Conservation (phyloP, 2,329 filamentous ascomycete species). For the Ophiostoma tasmaniense region DNA sequence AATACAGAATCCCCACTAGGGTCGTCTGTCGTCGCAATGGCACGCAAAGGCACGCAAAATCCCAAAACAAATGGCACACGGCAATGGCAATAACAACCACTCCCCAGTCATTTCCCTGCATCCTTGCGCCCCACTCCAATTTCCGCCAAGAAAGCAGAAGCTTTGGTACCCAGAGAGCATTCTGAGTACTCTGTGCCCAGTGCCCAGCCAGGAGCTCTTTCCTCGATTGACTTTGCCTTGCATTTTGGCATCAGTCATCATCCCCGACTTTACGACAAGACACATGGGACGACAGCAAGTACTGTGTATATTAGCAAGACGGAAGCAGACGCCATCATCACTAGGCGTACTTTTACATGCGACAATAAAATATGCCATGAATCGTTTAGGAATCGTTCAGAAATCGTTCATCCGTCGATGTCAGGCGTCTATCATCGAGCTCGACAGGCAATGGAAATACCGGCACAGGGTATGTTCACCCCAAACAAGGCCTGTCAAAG, state of each 20-base stretch:
- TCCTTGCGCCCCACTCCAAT: conserved; percentile 9
- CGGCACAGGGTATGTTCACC: too few species aligned
- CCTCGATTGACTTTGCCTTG: neutral
- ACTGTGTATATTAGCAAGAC: too few species aligned
- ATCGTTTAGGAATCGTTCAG: too few species aligned
- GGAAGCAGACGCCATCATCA: neutral
- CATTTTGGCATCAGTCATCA: neutral
- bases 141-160: conserved; percentile 14
- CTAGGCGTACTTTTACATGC: neutral
- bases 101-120: conserved; percentile 10
- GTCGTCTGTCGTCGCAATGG: neutral
- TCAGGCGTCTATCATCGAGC: too few species aligned
- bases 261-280: neutral
- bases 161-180: neutral
- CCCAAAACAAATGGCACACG: neutral
- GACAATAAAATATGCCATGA: neutral
- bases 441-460: too few species aligned
- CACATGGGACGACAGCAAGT: too few species aligned
- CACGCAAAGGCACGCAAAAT: neutral
- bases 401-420: too few species aligned
- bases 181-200: too few species aligned
- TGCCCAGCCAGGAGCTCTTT: neutral
- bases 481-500: neutral
- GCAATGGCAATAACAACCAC: neutral
- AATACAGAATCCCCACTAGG: neutral